These are phyloP conservation scores for Penicillium odoratum DNA, from an alignment of 495 filamentous ascomycete species.

Conservation along the genomic window DNA sequence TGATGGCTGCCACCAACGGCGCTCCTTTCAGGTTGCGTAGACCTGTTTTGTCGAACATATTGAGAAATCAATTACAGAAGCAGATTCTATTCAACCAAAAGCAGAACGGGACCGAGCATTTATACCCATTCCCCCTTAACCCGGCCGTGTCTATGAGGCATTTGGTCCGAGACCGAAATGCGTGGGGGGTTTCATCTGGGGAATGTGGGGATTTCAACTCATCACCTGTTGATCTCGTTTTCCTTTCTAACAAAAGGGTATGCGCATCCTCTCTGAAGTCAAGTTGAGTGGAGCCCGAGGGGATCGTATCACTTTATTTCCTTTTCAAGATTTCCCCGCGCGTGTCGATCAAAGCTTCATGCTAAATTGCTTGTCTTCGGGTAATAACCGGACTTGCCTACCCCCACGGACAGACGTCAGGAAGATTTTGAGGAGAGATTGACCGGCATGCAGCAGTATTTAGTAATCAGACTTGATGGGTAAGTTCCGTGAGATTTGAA, in stretches of 20 bases:
- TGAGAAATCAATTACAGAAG: not conserved
- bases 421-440: not conserved
- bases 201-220: conserved; percentile 16
- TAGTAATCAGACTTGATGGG: not conserved
- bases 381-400: conserved; percentile 1
- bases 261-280: not conserved
- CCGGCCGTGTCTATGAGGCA: conserved; percentile 13
- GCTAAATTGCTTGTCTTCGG: not conserved
- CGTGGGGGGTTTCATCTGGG: conserved; percentile 19
- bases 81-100: not conserved
- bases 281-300: conserved; percentile 14
- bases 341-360: conserved; percentile 18
- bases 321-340: conserved; percentile 6
- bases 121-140: not conserved
- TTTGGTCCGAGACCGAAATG: conserved; percentile 15
- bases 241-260: not conserved
- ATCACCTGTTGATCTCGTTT: not conserved
- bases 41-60: conserved; percentile 20
- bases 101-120: not conserved
- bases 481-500: not conserved
- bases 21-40: conserved; percentile 13
- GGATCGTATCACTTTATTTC: conserved; percentile 8
- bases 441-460: not conserved
- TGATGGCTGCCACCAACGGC: conserved; percentile 28
- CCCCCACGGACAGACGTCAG: conserved; percentile 8